phyloP scores from a whole-genome alignment of 257 asterid species.

The Solanum ossicruentum region DNA sequence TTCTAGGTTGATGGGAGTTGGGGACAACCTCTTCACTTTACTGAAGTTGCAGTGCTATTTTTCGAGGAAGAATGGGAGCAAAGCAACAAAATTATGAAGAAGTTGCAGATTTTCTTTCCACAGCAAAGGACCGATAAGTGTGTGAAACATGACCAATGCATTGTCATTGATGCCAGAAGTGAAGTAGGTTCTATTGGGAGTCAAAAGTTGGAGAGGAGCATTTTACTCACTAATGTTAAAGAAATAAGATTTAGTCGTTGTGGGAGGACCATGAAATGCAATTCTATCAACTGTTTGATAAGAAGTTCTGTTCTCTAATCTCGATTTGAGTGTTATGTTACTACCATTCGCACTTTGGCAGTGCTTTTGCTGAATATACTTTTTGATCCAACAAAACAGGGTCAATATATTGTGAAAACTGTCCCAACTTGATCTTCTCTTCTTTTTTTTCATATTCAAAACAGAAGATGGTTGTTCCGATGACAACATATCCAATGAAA shows the following conservation, averaged over 20 bases:
- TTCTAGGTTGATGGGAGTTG: neutral
- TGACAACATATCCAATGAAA: too few species aligned
- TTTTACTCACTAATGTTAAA: neutral
- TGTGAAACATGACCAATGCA: neutral
- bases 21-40: neutral
- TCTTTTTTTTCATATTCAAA: neutral
- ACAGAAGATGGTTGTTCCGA: neutral
- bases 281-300: neutral
- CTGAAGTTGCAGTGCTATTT: neutral
- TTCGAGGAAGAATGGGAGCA: neutral
- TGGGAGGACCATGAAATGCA: neutral
- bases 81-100: neutral
- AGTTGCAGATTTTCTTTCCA: neutral
- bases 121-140: neutral
- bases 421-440: neutral
- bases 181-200: neutral
- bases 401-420: neutral
- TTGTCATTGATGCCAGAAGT: neutral
- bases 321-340: neutral
- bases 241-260: neutral
- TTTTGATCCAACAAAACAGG: neutral
- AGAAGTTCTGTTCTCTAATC: neutral
- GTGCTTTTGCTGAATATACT: neutral
- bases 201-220: neutral
- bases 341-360: neutral